These are phyloP conservation scores for Lathyrus sativus DNA, from an alignment of 306 rosid genomes.

Conservation along the genomic window DNA sequence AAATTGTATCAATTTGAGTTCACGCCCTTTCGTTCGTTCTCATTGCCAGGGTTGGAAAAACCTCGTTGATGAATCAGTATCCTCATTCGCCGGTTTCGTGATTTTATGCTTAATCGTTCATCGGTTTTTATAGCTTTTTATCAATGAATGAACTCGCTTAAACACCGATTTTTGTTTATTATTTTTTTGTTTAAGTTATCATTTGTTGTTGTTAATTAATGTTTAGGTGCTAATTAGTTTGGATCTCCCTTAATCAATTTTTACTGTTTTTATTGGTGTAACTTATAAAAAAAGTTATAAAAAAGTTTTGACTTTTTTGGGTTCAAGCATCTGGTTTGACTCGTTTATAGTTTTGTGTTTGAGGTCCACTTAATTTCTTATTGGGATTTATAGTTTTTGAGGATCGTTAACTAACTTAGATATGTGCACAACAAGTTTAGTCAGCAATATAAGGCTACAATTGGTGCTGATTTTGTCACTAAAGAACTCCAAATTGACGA, in stretches of 20 bases:
- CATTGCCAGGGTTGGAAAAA: slow-evolving; percentile 86
- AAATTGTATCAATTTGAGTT: slow-evolving; percentile 8
- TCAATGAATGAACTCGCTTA: too few species aligned
- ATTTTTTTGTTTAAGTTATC: background rate
- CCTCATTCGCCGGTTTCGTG: slow-evolving; percentile 41
- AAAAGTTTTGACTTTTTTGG: slow-evolving; percentile 19
- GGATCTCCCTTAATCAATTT: slow-evolving; percentile 3
- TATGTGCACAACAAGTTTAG: slow-evolving; percentile 94
- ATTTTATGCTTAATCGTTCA: background rate
- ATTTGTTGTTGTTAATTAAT: background rate
- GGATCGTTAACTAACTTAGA: slow-evolving; percentile 62
- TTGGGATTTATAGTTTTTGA: slow-evolving; percentile 30
- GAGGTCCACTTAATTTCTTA: slow-evolving; percentile 18
- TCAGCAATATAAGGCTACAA: slow-evolving; percentile 97
- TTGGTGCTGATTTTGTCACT: slow-evolving; percentile 98
- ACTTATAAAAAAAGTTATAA: background rate
- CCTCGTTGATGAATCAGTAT: slow-evolving; percentile 98
- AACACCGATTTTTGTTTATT: too few species aligned
- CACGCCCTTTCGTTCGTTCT: slow-evolving; percentile 1
- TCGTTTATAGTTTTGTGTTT: slow-evolving; percentile 11
- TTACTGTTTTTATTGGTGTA: slow-evolving; percentile 3
- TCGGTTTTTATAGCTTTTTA: background rate
- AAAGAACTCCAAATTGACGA: slow-evolving; percentile 96
- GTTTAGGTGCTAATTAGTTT: slow-evolving; percentile 4
- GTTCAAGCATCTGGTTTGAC: background rate